phyloP scores from a whole-genome alignment of 306 rosid species.

The Quercus mongolica region DNA sequence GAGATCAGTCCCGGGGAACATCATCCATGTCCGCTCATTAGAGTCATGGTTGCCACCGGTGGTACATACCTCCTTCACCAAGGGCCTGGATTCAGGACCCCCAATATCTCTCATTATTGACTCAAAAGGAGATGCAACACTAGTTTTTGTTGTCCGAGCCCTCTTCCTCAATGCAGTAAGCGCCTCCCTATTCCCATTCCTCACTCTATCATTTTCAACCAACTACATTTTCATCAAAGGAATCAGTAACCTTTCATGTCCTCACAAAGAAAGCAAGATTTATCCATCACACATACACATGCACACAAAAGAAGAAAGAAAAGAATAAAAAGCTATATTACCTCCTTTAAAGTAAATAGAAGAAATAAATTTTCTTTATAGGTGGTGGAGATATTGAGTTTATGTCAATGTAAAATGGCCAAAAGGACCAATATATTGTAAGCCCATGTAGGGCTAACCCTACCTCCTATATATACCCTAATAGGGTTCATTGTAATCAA shows the following conservation, averaged over 20 bases:
- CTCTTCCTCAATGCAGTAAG: conserved; percentile 78
- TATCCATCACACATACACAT: too few relatives aligned
- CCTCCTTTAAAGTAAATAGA: too few relatives aligned
- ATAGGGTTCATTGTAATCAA: too few relatives aligned
- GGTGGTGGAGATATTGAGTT: too few relatives aligned
- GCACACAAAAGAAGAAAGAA: background rate
- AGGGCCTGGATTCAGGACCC: conserved; percentile 50
- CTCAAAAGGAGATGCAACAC: conserved; percentile 76
- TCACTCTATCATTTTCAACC: conserved; percentile 79
- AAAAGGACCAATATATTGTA: too few relatives aligned
- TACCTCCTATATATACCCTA: too few relatives aligned
- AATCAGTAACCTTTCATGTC: conserved; percentile 6
- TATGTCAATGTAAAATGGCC: too few relatives aligned
- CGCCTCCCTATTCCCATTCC: conserved; percentile 92
- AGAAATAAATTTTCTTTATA: too few relatives aligned
- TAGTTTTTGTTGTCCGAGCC: conserved; percentile 78
- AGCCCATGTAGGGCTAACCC: too few relatives aligned
- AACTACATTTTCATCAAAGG: conserved; percentile 34
- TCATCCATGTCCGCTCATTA: conserved; percentile 69
- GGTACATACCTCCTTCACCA: conserved; percentile 85
- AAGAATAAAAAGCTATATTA: too few relatives aligned
- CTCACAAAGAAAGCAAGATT: background rate
- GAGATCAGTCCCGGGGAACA: conserved; percentile 78
- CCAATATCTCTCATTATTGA: conserved; percentile 77
- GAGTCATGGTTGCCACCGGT: conserved; percentile 83